Base-by-base conservation (phyloP, 805 yeast species). In the Metschnikowia vanudenii region DNA sequence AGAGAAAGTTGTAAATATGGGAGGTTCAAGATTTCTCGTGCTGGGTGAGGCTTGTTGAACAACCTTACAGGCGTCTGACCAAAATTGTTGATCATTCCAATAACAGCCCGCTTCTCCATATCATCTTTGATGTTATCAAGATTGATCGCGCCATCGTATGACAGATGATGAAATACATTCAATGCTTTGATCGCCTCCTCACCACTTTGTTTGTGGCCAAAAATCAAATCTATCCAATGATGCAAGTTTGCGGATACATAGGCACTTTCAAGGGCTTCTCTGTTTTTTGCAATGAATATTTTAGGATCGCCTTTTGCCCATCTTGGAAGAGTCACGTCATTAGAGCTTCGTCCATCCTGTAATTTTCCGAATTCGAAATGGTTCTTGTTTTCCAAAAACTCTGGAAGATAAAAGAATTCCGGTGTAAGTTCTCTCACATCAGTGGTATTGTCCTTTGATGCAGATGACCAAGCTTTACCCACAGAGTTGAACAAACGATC, bases 401-500 rank as follows among this genome's bases (percentile, higher is more conserved):
- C 96, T 0, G 96, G 94, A 6, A 90, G 67, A 55, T 78, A 89
- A 58, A 76, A 89, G 61, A 89, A 89, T 59, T 89, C 97, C 0
- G 97, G 97, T 6, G 82, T 86, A 39, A 89, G 68, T 57, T 89
- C 97, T 47, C 96, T 69, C 1, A 89, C 96, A 69, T 89, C 97
- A 0, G 96, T 85, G 1, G 92, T 84, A 57, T 84, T 84, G 36
- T 88, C 96, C 40, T 66, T 64, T 0, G 96, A 80, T 0, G 96
- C 87, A 5, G 96, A 86, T 10, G 64, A 61, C 96, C 96, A 89
- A 0, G 95, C 82, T 50, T 84, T 80, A n/a, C 75, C 78, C 24
- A 89, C 70, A 0, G 94, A 85, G 54, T 80, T 76, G 59, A 89
- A 89, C 9, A 88, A 63, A 45, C 97, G 65, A 59, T 89, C 96